phyloP scores from a whole-genome alignment of 116 monocot genomes.

The Dioscorea cayenensis region DNA sequence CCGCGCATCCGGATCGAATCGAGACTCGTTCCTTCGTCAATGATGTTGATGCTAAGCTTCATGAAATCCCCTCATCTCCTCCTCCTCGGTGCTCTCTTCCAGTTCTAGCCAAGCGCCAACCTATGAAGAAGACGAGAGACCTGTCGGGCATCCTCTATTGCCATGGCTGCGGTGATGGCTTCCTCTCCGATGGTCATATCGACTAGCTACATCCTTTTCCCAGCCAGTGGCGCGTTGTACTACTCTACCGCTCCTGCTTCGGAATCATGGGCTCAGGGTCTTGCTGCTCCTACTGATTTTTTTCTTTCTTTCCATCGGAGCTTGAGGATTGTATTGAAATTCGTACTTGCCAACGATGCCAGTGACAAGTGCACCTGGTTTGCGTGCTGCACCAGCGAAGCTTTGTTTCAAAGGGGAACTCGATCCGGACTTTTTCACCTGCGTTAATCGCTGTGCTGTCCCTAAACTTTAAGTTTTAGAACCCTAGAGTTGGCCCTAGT shows the following conservation, averaged over 20 bases:
- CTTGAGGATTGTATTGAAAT: background rate
- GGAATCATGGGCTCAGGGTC: constrained; percentile 18
- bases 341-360: constrained; percentile 28
- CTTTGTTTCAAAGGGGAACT: constrained; percentile 4
- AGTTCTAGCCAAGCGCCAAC: background rate
- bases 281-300: constrained; percentile 50
- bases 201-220: constrained; percentile 15
- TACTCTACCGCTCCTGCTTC: constrained; percentile 44
- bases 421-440: constrained; percentile 27
- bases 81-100: background rate
- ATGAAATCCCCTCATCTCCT: background rate
- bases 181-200: background rate
- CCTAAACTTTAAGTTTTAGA: background rate
- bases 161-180: constrained; percentile 17
- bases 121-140: background rate
- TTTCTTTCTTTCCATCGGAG: background rate
- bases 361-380: constrained; percentile 25
- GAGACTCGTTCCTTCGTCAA: too few species aligned
- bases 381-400: constrained; percentile 33
- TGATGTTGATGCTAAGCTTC: too few species aligned
- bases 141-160: constrained; percentile 16
- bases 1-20: too few species aligned
- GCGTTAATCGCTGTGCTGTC: constrained; percentile 40
- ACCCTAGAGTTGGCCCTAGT: background rate
- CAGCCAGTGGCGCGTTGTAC: constrained; percentile 39